Conservation (phyloP, 164 flowering plant genomes). For the Chimonanthus salicifolius region DNA sequence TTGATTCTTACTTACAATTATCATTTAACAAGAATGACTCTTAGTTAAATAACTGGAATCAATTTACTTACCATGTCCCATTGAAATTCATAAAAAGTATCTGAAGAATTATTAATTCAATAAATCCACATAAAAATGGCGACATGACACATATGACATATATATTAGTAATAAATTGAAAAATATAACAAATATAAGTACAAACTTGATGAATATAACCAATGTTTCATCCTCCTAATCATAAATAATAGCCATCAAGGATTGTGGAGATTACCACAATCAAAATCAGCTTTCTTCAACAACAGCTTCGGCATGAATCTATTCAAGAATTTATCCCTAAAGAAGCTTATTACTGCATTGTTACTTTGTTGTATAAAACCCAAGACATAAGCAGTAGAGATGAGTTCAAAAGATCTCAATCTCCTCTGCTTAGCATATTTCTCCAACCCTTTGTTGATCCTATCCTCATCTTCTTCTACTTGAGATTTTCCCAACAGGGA, state of each 20-base stretch:
- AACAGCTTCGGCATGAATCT: slow-evolving; percentile 1
- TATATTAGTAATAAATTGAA: too few relatives aligned
- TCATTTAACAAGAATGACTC: too few relatives aligned
- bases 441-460: slow-evolving; percentile 10
- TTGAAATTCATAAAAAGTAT: too few relatives aligned
- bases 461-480: slow-evolving; percentile 39
- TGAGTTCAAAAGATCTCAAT: slow-evolving; percentile 11
- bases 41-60: too few relatives aligned
- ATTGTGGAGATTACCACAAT: slow-evolving; percentile 6
- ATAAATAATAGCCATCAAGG: neutral
- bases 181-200: too few relatives aligned
- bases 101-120: too few relatives aligned
- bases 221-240: too few relatives aligned
- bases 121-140: too few relatives aligned
- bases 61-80: too few relatives aligned
- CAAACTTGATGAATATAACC: too few relatives aligned
- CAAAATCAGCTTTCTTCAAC: slow-evolving; percentile 21
- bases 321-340: slow-evolving; percentile 14
- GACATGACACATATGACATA: too few relatives aligned
- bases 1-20: too few relatives aligned
- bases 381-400: slow-evolving; percentile 11
- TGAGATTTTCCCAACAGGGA: slow-evolving; percentile 5
- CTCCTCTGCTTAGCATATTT: slow-evolving; percentile 16
- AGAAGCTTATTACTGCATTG: slow-evolving; percentile 8
- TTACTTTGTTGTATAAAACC: slow-evolving; percentile 14